phyloP scores from a whole-genome alignment of 1,284 basidiomycete genomes.

The Ustilago crameri region DNA sequence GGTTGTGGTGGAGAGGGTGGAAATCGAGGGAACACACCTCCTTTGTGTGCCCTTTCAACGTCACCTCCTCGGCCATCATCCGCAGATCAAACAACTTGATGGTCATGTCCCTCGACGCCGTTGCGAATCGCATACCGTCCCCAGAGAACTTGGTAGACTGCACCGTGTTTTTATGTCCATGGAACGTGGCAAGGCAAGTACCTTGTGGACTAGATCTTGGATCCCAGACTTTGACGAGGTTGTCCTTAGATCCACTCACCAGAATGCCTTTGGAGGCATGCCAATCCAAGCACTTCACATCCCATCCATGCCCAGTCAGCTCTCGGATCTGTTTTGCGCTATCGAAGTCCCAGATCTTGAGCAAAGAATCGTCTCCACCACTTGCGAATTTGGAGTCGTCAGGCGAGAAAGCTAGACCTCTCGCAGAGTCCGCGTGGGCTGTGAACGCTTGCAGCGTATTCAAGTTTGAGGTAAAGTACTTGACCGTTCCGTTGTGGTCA shows the following conservation, averaged over 20 bases:
- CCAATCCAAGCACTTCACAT: slow-evolving; percentile 98
- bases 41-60: slow-evolving; percentile 93
- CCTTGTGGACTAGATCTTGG: slow-evolving; percentile 71
- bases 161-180: slow-evolving; percentile 96
- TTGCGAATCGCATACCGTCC: slow-evolving; percentile 85
- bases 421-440: slow-evolving; percentile 79
- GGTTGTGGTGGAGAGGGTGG: slow-evolving; percentile 88
- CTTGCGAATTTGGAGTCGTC: slow-evolving; percentile 92
- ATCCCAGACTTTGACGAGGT: slow-evolving; percentile 99
- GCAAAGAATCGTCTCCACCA: slow-evolving; percentile 90
- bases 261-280: slow-evolving; percentile 94
- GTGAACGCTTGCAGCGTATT: slow-evolving; percentile 95
- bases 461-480: slow-evolving; percentile 99
- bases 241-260: slow-evolving; percentile 94
- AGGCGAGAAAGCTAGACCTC: slow-evolving; percentile 89
- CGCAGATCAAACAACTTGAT: slow-evolving; percentile 98
- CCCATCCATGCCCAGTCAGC: slow-evolving; percentile 95
- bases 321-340: slow-evolving; percentile 75
- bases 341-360: slow-evolving; percentile 95
- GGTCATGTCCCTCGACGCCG: slow-evolving; percentile 91
- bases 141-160: slow-evolving; percentile 92
- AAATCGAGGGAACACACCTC: slow-evolving; percentile 96
- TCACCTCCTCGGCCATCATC: slow-evolving; percentile 91
- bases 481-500: slow-evolving; percentile 92
- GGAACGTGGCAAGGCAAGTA: slow-evolving; percentile 68